Conservation (phyloP, 768 basidiomycete genomes). For the Tylopilus rubrobrunneus region DNA sequence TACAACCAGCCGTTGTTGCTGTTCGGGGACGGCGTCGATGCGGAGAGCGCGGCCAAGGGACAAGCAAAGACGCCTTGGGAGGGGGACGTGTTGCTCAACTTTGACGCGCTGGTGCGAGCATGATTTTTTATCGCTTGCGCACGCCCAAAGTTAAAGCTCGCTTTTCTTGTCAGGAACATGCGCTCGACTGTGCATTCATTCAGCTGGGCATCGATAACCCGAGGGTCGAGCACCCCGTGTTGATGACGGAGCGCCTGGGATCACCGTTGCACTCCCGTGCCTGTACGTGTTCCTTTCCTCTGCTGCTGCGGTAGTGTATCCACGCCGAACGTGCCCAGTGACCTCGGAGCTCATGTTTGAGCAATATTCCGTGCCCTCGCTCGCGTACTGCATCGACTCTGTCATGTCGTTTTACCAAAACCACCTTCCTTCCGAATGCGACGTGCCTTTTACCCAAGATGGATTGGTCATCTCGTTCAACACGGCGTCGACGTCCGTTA, state of each 20-base stretch:
- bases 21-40: constrained; percentile 84
- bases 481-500: constrained; percentile 84
- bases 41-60: constrained; percentile 77
- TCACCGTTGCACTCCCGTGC: constrained; percentile 87
- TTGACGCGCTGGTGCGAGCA: constrained; percentile 77
- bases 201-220: constrained; percentile 78
- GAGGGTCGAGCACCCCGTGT: constrained; percentile 77
- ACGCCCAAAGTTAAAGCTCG: background rate
- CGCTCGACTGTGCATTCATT: constrained; percentile 87
- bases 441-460: constrained; percentile 49
- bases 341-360: constrained; percentile 98
- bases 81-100: constrained; percentile 87
- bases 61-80: constrained; percentile 88
- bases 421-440: constrained; percentile 36
- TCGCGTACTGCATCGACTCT: constrained; percentile 86
- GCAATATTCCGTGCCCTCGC: constrained; percentile 78
- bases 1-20: constrained; percentile 78
- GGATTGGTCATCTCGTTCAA: constrained; percentile 91
- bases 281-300: constrained; percentile 45
- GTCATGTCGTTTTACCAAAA: constrained; percentile 92
- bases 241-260: constrained; percentile 90
- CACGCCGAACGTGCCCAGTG: constrained; percentile 43
- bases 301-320: background rate
- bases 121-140: background rate
- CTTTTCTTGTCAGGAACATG: constrained; percentile 72